Conservation (phyloP, 2,329 filamentous ascomycete genomes). For the Allantophomopsis cytisporea region DNA sequence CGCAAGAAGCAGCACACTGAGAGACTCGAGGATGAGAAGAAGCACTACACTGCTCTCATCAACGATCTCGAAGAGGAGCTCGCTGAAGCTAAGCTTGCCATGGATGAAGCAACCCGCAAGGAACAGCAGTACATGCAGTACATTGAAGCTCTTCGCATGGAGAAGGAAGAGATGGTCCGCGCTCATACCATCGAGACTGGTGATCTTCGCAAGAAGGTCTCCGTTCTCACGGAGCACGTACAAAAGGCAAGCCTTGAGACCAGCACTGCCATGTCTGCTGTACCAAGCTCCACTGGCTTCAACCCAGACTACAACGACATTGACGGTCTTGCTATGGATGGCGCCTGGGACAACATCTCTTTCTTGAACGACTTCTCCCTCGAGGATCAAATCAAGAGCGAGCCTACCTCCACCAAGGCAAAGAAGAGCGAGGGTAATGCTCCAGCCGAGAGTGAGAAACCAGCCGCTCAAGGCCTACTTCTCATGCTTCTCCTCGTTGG, state of each 20-base stretch:
- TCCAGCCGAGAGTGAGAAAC: conserved; percentile 40
- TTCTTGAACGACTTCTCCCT: conserved; percentile 61
- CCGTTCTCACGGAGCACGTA: conserved; percentile 61
- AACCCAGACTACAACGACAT: conserved; percentile 65
- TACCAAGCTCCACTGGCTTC: conserved; percentile 48
- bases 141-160: conserved; percentile 63
- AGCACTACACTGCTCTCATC: conserved; percentile 69
- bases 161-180: conserved; percentile 87
- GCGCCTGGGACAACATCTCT: conserved; percentile 70
- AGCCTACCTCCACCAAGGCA: conserved; percentile 32
- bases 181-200: conserved; percentile 81
- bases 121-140: conserved; percentile 64
- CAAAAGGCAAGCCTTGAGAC: conserved; percentile 43
- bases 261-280: conserved; percentile 36
- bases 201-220: conserved; percentile 85
- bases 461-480: conserved; percentile 67
- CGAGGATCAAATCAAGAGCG: conserved; percentile 47
- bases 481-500: conserved; percentile 95
- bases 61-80: conserved; percentile 68
- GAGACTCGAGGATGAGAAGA: conserved; percentile 93
- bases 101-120: conserved; percentile 59
- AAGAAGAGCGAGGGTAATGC: conserved; percentile 37
- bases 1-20: conserved; percentile 98
- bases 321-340: conserved; percentile 70
- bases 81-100: conserved; percentile 49